phyloP scores from a whole-genome alignment of 2,329 filamentous ascomycete species.

The Pestalotiopsis fici region DNA sequence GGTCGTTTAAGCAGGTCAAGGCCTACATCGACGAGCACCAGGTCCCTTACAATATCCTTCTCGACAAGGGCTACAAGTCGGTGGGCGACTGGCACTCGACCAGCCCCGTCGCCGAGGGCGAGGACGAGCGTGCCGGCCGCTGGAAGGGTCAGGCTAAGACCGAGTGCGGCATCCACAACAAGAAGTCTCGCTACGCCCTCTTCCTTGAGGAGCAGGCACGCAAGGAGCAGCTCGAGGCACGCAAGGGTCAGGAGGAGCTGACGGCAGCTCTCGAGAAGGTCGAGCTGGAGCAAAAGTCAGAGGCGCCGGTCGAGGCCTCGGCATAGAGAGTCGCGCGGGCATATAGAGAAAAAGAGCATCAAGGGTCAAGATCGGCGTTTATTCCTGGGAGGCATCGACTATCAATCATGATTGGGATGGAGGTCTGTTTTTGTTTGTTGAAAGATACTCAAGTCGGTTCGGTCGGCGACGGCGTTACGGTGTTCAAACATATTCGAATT shows the following conservation, averaged over 20 bases:
- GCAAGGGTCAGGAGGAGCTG: constrained; percentile 40
- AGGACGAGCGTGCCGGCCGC: constrained; percentile 93
- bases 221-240: constrained; percentile 65
- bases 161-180: constrained; percentile 99
- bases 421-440: background rate
- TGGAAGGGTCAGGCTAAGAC: constrained; percentile 98
- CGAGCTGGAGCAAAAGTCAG: constrained; percentile 12
- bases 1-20: constrained; percentile 88
- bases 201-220: constrained; percentile 75
- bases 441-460: background rate
- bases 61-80: constrained; percentile 96
- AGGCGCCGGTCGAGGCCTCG: background rate
- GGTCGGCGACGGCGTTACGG: background rate
- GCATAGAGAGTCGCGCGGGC: background rate
- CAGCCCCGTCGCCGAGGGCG: constrained; percentile 81
- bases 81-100: constrained; percentile 99
- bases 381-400: background rate
- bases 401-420: background rate
- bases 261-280: constrained; percentile 21
- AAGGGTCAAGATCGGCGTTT: background rate
- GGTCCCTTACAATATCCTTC: constrained; percentile 90
- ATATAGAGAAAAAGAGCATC: background rate
- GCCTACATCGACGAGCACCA: constrained; percentile 82
- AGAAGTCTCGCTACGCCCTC: constrained; percentile 88
- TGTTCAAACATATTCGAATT: background rate